Base-by-base conservation (phyloP, 2,329 filamentous ascomycete genomes). In the Paracorniculantispora psalliotae region DNA sequence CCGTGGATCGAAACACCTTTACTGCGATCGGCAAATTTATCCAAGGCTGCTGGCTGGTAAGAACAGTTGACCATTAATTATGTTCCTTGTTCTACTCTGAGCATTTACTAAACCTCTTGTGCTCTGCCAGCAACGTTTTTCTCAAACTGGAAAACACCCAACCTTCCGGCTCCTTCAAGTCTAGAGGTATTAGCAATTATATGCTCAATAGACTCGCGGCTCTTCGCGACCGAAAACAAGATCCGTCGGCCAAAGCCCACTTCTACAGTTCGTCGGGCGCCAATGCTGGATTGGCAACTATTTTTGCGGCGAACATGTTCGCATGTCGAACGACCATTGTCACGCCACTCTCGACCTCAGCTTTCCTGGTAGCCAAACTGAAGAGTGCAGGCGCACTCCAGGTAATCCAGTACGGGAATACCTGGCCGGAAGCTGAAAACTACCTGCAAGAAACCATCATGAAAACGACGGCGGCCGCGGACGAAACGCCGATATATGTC, bases 131-230 rank as follows among this genome's bases (percentile, higher is more conserved):
- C 77, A 85, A 87, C 75, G 83, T 94, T 74, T 90, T 88, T 72
- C 84, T 94, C 68, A 94, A 94, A 73, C 83, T 93, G 61, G 90
- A 94, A 67, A 89, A 87, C 68, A 80, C 90, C 60, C 91, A 96
- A 71, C 90, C 90, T 8, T 88, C 87, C 7, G 89, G 88, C 63
- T 92, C 89, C 19, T 96, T 94, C 84, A 92, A 94, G 72, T 92
- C 88, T 43, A 81, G 84, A 66, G 89, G 88, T 55, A 85, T 92
- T 64, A 89, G 89, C 66, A 83, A 90, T 73, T 82, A 88, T 67
- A 84, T 91, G 69, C 78, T 85, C 57, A 76, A 78, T 33, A 63
- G 62, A 35, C 64, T 68, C 25, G 62, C 77, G 72, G 70, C 63
- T 65, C 35, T 62, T 39, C 61, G 50, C 21, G 61, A 60, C 28